Evolutionary conservation across 2,329 filamentous ascomycete genomes (phyloP), one percentile per base, ranked within the genome.

Genomic region (Colletotrichum agaves): DNA sequence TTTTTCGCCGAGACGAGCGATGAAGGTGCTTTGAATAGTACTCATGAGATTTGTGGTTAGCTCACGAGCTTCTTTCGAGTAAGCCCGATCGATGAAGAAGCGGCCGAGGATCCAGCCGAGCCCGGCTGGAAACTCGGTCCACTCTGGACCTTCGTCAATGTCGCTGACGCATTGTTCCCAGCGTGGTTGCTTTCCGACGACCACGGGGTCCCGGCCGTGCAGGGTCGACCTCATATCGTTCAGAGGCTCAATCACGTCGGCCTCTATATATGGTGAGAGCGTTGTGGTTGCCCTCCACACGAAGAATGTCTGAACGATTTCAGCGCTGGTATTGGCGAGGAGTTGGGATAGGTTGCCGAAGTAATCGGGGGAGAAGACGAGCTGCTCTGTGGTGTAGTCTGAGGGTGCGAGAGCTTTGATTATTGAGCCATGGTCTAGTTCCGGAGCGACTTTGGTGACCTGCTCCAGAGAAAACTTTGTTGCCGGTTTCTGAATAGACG

Each of bases 51-150:
- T 83, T 59, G 92, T 88, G 12, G 90, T 89, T 46, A 91, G 86
- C 2, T 86, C 78, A 73, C 91, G 91, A 0, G 89, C 88, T 23
- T 88, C 85, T 12, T 88, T 84, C 0, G 88, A 87, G 73, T 92
- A 93, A 1, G 89, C 84, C 52, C 87, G 87, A 69, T 92, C 86
- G 2, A 93, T 82, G 70, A 89, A 93, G 78, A 93, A 92, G 21
- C 89, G 87, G 73, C 88, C 90, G 19, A 92, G 78, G 52, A 91
- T 89, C 89, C 90, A 92, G 5, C 86, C 86, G 19, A 92, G 76
- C 5, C 85, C 84, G n/a, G 77, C 21, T 3, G 65, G 65, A 6
- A 60, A 37, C 15, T 10, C n/a, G 43, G 47, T 53, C 61, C 61
- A 69, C 3, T 33, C 19, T 7, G 63, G 47, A 11, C 66, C 66